These are phyloP conservation scores for Kentomonas sorsogonicus DNA, from an alignment of 208 protist genomes.

Conservation along the genomic window DNA sequence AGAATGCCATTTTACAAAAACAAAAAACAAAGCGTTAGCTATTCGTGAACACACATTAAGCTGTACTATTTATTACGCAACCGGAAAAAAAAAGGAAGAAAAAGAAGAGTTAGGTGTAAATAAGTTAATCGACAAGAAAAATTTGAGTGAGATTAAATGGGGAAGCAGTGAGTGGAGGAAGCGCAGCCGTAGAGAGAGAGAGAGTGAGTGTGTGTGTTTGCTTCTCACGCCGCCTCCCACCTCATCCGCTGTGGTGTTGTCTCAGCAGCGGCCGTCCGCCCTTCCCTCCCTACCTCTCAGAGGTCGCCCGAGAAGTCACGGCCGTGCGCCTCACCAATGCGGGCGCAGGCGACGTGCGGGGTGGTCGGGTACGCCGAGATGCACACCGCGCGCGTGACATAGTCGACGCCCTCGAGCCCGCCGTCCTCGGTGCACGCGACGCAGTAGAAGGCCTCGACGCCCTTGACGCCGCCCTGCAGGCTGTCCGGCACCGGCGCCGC, in stretches of 20 bases:
- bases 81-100: constrained; percentile 11
- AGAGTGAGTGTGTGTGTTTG: background rate
- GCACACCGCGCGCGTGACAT: constrained; percentile 64
- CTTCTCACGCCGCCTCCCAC: background rate
- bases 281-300: constrained; percentile 11
- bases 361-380: constrained; percentile 72
- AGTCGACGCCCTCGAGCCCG: constrained; percentile 70
- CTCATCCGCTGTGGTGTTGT: background rate
- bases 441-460: constrained; percentile 69
- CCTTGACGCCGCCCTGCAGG: constrained; percentile 81
- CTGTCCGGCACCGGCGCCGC: constrained; percentile 49
- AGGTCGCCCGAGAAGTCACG: too few relatives aligned
- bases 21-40: background rate
- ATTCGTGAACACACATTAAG: background rate
- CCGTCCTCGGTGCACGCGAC: constrained; percentile 83
- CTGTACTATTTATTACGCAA: background rate
- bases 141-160: background rate
- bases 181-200: background rate
- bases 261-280: too few relatives aligned
- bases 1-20: background rate
- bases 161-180: background rate
- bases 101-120: constrained; percentile 12
- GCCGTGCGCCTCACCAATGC: constrained; percentile 74
- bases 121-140: background rate
- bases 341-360: constrained; percentile 71